Evolutionary conservation across 306 rosid genomes (phyloP).

Genomic region (Quercus ilex): DNA sequence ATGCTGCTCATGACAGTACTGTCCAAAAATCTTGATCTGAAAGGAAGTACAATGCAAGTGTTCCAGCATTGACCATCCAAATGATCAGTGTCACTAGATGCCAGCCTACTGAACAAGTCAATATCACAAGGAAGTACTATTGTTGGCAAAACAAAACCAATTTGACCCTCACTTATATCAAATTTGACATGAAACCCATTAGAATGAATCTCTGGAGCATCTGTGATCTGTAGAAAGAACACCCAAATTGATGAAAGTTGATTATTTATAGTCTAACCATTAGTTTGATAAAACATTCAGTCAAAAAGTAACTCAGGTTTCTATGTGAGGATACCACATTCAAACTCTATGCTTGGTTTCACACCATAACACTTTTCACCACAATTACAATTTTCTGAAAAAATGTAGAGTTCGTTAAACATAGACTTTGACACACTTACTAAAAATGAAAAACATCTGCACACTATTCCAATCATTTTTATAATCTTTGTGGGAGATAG

Average conservation of each 20-base stretch:
- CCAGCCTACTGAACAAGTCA: conserved; percentile 54
- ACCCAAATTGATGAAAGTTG: conserved; percentile 17
- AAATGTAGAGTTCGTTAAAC: not conserved
- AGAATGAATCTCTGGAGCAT: conserved; percentile 98
- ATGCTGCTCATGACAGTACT: conserved; percentile 56
- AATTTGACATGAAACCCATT: conserved; percentile 95
- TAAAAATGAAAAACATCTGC: not conserved
- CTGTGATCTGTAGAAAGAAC: conserved; percentile 70
- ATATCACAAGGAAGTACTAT: conserved; percentile 65
- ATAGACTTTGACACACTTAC: not conserved
- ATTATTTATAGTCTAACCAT: not conserved
- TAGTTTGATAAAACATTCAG: not conserved
- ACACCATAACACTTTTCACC: not conserved
- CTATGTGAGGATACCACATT: not conserved
- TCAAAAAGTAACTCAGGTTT: not conserved
- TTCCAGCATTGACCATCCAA: conserved; percentile 55
- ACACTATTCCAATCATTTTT: not conserved
- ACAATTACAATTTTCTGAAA: not conserved
- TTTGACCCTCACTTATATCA: conserved; percentile 90
- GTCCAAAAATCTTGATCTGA: conserved; percentile 57
- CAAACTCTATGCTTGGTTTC: not conserved
- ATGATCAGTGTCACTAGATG: conserved; percentile 43
- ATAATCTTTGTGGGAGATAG: not conserved
- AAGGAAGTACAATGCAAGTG: conserved; percentile 93
- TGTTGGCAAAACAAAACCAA: conserved; percentile 96